A percentile compares a stretch with the other conserved stretches of the same genome.
Evolutionary conservation across 495 filamentous ascomycete species (phyloP).

Genomic region (Umbilicaria muhlenbergii): DNA sequence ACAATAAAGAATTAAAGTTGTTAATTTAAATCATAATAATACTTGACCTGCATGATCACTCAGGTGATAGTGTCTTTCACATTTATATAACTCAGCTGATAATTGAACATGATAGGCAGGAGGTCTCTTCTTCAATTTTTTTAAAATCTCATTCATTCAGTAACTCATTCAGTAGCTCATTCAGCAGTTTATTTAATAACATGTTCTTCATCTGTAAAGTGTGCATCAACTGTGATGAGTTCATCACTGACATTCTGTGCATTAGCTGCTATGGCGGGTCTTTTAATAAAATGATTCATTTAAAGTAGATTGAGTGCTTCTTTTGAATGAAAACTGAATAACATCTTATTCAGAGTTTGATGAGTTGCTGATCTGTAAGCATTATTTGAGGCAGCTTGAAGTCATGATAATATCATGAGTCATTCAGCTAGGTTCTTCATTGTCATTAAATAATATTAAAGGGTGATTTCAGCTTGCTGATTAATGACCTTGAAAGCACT

Average conservation of each 20-base stretch:
- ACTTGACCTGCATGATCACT: not conserved
- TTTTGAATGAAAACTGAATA: not conserved
- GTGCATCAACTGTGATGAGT: too few species aligned
- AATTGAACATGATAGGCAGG: not conserved
- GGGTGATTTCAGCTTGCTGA: constrained; percentile 3
- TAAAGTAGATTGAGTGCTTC: not conserved
- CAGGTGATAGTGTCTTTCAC: not conserved
- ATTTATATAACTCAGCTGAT: not conserved
- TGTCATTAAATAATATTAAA: too few species aligned
- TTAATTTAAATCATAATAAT: not conserved
- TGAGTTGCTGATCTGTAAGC: not conserved
- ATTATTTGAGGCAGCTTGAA: not conserved
- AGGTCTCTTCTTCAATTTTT: too few species aligned
- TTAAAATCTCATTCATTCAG: too few species aligned
- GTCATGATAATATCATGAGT: not conserved
- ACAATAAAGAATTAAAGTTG: not conserved
- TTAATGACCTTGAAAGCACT: constrained; percentile 7
- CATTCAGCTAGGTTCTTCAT: not conserved
- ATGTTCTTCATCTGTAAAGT: too few species aligned
- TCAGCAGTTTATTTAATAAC: too few species aligned
- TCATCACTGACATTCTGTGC: too few species aligned
- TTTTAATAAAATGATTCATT: too few species aligned
- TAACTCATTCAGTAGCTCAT: too few species aligned
- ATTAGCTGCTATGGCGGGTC: too few species aligned
- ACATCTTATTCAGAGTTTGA: too few species aligned